Evolutionary conservation across 2,329 filamentous ascomycete genomes (phyloP).

Genomic region (Myriosclerotinia duriaeana): DNA sequence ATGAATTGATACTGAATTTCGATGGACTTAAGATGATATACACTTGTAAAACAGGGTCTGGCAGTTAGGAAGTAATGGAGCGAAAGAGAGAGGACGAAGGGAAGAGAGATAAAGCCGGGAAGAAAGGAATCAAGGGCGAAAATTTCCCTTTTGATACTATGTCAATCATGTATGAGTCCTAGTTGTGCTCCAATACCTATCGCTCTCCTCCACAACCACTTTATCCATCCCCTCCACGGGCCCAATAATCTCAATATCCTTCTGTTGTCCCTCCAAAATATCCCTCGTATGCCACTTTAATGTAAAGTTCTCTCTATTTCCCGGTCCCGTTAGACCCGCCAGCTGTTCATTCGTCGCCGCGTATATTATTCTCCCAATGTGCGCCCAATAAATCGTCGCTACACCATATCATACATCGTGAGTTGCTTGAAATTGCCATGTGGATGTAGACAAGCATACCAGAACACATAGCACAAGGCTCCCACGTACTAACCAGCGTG

Average conservation of each 20-base stretch:
- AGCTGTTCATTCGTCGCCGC: slow-evolving; percentile 51
- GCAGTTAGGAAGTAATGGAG: no score
- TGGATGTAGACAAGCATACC: slow-evolving; percentile 32
- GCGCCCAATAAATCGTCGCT: slow-evolving; percentile 51
- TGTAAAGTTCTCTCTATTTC: slow-evolving; percentile 54
- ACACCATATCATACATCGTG: not conserved
- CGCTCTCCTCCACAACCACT: slow-evolving; percentile 47
- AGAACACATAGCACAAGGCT: slow-evolving; percentile 55
- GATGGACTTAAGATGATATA: no score
- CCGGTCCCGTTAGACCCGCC: slow-evolving; percentile 47
- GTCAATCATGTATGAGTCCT: slow-evolving; percentile 24
- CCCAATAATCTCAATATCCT: slow-evolving; percentile 51
- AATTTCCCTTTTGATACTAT: no score
- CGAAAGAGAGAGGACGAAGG: no score
- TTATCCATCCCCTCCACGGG: slow-evolving; percentile 48
- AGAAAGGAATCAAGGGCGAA: no score
- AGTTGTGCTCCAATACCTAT: slow-evolving; percentile 47
- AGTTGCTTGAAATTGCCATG: not conserved
- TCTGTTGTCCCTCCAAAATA: slow-evolving; percentile 50
- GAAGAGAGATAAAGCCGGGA: no score
- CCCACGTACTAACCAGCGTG: slow-evolving; percentile 54
- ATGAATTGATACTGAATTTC: no score
- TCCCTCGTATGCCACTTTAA: slow-evolving; percentile 51
- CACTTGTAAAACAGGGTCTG: no score
- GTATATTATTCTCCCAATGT: slow-evolving; percentile 54